Base-by-base conservation (phyloP, 2,329 filamentous ascomycete species). In the Neonectria hederae region DNA sequence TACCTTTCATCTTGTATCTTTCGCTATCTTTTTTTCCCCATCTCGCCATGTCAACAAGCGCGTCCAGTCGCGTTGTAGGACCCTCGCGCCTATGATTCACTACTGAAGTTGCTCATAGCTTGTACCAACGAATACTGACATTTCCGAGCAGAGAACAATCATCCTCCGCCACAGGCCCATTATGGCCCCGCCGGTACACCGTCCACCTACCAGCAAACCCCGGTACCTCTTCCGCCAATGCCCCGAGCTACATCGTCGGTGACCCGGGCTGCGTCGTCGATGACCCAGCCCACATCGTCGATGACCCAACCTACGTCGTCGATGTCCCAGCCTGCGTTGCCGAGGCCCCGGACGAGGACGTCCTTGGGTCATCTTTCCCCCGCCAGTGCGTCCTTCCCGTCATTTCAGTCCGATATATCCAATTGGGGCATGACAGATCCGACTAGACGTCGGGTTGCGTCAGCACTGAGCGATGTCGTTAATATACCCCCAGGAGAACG, bases 391-490 rank as follows among this genome's bases (percentile, higher is more conserved):
- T 49, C 59, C 32, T 45, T 65, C 43, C 48, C 67, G 5, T 32
- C 46, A 7, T n/a, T 62, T 17, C 54, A 60, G n/a, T 9, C 68
- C 26, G 78, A 80, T 57, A 77, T 81, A n/a, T 69, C 83, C 51
- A 80, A 82, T 63, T 75, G 73, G 73, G 63, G 65, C 30, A 42
- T 73, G 52, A 53, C 63, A 26, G 69, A 71, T 10, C 54, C 65
- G 3, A 70, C 74, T 21, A 61, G 64, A 14, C 69, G 55, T 26
- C 40, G 78, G 43, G 56, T 78, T 26, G 64, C 59, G n/a, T 79
- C 81, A 62, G 82, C 83, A 4, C 80, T 87, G 75, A 75, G 76
- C 13, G 81, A 85, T 55, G 81, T 83, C 22, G 79, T 81, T 28
- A 69, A 71, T 17, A 79, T 82, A 30, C 80, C 83, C 66, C 79